Evolutionary conservation across 306 rosid species (phyloP).

Genomic region (Macrotyloma uniflorum): DNA sequence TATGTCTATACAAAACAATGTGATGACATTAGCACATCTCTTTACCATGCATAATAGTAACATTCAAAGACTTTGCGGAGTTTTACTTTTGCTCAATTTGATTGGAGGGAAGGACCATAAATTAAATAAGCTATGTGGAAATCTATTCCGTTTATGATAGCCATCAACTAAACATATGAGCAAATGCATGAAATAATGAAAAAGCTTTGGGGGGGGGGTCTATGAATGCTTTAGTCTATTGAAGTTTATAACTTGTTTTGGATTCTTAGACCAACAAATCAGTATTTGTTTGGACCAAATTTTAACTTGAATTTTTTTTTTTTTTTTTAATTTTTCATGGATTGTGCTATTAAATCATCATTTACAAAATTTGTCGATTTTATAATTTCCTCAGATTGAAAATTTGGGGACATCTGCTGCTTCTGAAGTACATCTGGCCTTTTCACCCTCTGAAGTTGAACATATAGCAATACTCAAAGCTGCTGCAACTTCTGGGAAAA

Average conservation of each 20-base stretch:
- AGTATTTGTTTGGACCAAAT: neutral
- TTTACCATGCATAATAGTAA: neutral
- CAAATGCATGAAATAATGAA: neutral
- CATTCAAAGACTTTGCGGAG: neutral
- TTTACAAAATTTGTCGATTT: neutral
- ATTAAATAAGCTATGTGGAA: neutral
- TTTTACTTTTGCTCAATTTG: slow-evolving; percentile 1
- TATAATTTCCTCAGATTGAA: slow-evolving; percentile 70
- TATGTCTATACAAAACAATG: neutral
- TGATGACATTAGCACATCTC: neutral
- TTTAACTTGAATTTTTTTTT: neutral
- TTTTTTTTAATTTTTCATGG: slow-evolving; percentile 11
- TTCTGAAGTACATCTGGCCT: slow-evolving; percentile 79
- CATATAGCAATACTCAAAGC: slow-evolving; percentile 80
- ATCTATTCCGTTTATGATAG: neutral
- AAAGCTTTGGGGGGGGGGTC: neutral
- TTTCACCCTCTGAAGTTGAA: slow-evolving; percentile 76
- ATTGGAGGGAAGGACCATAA: slow-evolving; percentile 3
- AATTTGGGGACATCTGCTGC: slow-evolving; percentile 71
- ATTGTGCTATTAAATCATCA: slow-evolving; percentile 15
- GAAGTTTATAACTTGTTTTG: slow-evolving; percentile 14
- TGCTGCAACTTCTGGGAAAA: slow-evolving; percentile 66
- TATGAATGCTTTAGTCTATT: neutral
- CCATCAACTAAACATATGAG: too few relatives aligned
- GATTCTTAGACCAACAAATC: slow-evolving; percentile 11